Base-by-base conservation (phyloP, 2,329 filamentous ascomycete species). In the Stagonosporopsis chrysanthemi region DNA sequence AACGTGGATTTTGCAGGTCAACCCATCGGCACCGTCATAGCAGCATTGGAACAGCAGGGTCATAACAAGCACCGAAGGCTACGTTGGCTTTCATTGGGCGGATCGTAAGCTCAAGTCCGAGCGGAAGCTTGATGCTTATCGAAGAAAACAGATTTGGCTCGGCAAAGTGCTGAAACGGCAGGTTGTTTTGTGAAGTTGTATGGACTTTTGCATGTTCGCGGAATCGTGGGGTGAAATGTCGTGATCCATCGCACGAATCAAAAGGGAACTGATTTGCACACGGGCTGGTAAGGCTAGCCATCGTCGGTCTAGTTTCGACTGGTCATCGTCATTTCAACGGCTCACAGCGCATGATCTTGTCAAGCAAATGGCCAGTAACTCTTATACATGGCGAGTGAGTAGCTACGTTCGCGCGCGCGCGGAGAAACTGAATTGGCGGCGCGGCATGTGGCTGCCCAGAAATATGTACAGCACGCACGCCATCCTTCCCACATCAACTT, bases 151-250 rank as follows among this genome's bases (percentile, higher is more conserved):
- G 6, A 31, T 33, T 19, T 11, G 29, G 31, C 38, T 57, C 48
- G 48, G 43, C 43, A 44, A n/a, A 36, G 24, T 40, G 33, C 54
- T 57, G 39, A 45, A 52, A 52, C 5, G 49, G 58, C 56, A 52
- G 48, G 33, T 51, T 38, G 8, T 42, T 47, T 17, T 29, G 31
- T 33, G 17, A 24, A 39, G 36, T 59, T 48, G 38, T 45, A 50
- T 56, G 39, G 44, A 29, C 17, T 49, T 36, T 53, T 22, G 42
- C 48, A 23, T 31, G 60, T 51, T 66, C 57, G 67, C 70, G 71
- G 63, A 63, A 74, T 75, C 58, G 58, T 61, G 64, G 69, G 65
- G 61, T 68, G 40, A n/a, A 58, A 75, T 75, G 70, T 73, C 72
- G 73, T 71, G 67, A 72, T 75, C 66, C 12, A 26, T 26, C 24